Evolutionary conservation across 1,284 basidiomycete genomes (phyloP), one percentile per base, ranked within the genome.

Genomic region (Cryptococcus sp.): DNA sequence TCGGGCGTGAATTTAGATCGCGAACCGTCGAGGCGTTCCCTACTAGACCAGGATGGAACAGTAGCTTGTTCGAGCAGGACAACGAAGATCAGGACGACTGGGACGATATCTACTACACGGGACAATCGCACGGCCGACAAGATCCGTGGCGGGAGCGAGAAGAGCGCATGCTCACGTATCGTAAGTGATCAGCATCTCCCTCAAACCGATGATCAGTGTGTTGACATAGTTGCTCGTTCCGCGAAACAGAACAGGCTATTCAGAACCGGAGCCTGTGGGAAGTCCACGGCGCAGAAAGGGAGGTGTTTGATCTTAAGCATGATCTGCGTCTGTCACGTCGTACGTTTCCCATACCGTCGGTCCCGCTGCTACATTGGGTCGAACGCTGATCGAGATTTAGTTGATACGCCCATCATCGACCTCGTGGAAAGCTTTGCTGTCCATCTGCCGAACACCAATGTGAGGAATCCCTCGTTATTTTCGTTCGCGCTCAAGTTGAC

Each of bases 361-460:
- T 8, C 13, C 31, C 31, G 31, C 8, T 35, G 13, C 31, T 8
- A 35, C 13, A 35, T 35, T 13, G 31, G 8, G 13, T 56, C 17
- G 48, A 56, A 17, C 5, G 5, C 39, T 49, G 3, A 40, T 27
- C 19, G 19, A 6, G 40, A 15, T 17, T 20, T 16, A 50, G 31
- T 35, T 40, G 51, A 25, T 39, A 16, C 39, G 38, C 45, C 22
- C 10, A 20, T 47, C 13, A 22, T 60, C 17, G 58, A 67, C 31
- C 19, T 50, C 10, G 49, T 66, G 25, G 25, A 57, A 20, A 11
- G 55, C 4, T 72, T 72, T 23, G 41, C 41, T 6, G 57, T 70
- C 3, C 60, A 67, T 48, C 54, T 70, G 13, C 70, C 68, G 4
- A 31, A 55, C 31, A 70, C 68, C 15, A 70, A 72, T 50, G 70